Base-by-base conservation (phyloP, 495 filamentous ascomycete species). In the Aspergillus bridgeri region DNA sequence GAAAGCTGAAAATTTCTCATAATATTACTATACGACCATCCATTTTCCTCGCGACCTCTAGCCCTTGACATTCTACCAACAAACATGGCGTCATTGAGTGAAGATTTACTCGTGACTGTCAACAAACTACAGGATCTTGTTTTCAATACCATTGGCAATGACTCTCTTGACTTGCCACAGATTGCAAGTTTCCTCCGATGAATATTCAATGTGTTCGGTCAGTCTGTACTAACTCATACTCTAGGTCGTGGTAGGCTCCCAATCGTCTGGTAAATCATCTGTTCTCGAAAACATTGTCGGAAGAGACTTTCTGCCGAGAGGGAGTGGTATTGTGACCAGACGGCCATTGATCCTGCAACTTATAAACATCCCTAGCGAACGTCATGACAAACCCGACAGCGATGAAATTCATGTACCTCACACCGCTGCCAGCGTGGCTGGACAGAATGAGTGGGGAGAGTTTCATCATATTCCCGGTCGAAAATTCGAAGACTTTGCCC, bases 251-350 rank as follows among this genome's bases (percentile, higher is more conserved):
- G 94, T 99, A 59, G 94, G 94, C 55, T 99, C 94, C 53, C 94
- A 99, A 76, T 98, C 94, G 7, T 96, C 93, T 51, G 94, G 94
- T 63, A 99, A 99, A 75, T 98, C 94, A n/a, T 98, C 94, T 17
- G 94, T 99, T 19, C 83, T 99, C 55, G 94, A 99, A 74, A 99
- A 99, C 68, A 97, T 99, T 63, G 94, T 99, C 62, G 94, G 95
- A 50, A 83, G 94, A 69, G 94, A 99, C 71, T 99, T 99, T 67
- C 80, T 99, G 27, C 94, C 94, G 55, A 89, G 94, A 68, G 94
- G 94, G 61, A 95, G 90, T 65, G 94, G 94, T 64, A 98, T 99
- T 72, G 93, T 97, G 46, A 99, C 94, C 22, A 82, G 94, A 54
- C 81, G 94, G 62, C 94, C 94, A 9, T 82, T 99, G 61, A 96